phyloP scores from a whole-genome alignment of 139 green algal genomes.

The Tetradesmus lagerheimii region DNA sequence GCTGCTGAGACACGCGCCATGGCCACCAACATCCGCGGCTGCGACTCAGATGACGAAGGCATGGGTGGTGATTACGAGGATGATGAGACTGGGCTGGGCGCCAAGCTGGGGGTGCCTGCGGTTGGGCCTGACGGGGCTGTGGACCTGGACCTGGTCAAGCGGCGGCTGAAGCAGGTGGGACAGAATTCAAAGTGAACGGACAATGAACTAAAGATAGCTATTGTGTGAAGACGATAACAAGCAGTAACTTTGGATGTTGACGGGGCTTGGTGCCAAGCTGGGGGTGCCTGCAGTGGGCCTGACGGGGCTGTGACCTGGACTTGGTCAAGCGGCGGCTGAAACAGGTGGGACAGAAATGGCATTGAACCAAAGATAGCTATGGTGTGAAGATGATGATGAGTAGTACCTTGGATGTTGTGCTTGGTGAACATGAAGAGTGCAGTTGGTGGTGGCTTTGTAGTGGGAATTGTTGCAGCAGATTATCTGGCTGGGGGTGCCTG shows the following conservation, averaged over 20 bases:
- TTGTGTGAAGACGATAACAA: too few relatives aligned
- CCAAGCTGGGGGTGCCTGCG: neutral
- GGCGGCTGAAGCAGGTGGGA: slow-evolving; percentile 50
- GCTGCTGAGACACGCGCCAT: slow-evolving; percentile 72
- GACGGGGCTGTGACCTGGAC: slow-evolving; percentile 50
- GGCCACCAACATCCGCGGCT: slow-evolving; percentile 37
- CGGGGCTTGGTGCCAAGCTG: neutral
- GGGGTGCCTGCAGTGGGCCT: slow-evolving; percentile 18
- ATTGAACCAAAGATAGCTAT: too few relatives aligned
- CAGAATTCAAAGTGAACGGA: neutral
- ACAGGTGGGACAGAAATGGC: slow-evolving; percentile 22
- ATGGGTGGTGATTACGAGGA: neutral
- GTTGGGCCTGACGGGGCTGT: slow-evolving; percentile 34
- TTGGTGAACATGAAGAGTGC: too few relatives aligned
- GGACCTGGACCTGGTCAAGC: slow-evolving; percentile 59
- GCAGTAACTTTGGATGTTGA: too few relatives aligned
- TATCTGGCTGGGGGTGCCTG: neutral
- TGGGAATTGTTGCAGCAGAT: too few relatives aligned
- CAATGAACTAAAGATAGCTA: too few relatives aligned
- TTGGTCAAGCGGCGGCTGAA: slow-evolving; percentile 54
- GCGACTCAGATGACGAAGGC: slow-evolving; percentile 13
- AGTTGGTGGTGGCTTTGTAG: too few relatives aligned
- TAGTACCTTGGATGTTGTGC: too few relatives aligned
- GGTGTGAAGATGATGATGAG: too few relatives aligned
- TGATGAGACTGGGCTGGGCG: neutral